Percentiles rank a stretch among this genome's conserved stretches.
phyloP scores from a whole-genome alignment of 2,329 filamentous ascomycete species.

The Metarhizium rileyi region DNA sequence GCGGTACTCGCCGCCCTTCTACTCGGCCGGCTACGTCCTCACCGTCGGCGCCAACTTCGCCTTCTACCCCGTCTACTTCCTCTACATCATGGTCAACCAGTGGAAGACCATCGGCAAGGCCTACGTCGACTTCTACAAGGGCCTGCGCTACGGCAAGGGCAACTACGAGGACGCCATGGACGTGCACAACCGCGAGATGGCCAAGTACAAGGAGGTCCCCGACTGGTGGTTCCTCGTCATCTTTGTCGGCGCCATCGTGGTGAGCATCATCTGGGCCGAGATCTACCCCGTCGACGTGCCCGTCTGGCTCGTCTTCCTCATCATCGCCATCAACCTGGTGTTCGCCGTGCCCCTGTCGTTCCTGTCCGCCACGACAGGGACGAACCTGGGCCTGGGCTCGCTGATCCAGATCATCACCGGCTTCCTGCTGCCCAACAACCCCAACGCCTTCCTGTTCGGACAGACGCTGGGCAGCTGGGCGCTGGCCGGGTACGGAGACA shows the following conservation, averaged over 20 bases:
- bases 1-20: constrained; percentile 34
- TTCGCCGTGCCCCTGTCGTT: constrained; percentile 34
- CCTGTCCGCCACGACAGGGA: constrained; percentile 34
- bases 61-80: constrained; percentile 33
- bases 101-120: constrained; percentile 20
- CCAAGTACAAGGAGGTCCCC: constrained; percentile 31
- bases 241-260: constrained; percentile 19
- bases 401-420: constrained; percentile 31
- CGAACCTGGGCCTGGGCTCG: constrained; percentile 30
- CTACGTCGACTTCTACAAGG: constrained; percentile 29
- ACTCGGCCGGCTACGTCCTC: constrained; percentile 32
- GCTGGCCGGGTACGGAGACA: constrained; percentile 27
- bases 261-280: constrained; percentile 20
- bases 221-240: constrained; percentile 38
- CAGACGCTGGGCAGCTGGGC: constrained; percentile 14
- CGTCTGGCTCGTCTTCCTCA: constrained; percentile 32
- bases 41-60: constrained; percentile 32
- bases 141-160: constrained; percentile 26
- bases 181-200: constrained; percentile 30
- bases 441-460: constrained; percentile 17
- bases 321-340: constrained; percentile 27
- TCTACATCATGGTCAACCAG: constrained; percentile 31
- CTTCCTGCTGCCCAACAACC: constrained; percentile 15
- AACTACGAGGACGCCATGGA: constrained; percentile 33
- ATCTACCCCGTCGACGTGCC: constrained; percentile 20